phyloP scores from a whole-genome alignment of 2,329 filamentous ascomycete species.

The Aureobasidium sp. region DNA sequence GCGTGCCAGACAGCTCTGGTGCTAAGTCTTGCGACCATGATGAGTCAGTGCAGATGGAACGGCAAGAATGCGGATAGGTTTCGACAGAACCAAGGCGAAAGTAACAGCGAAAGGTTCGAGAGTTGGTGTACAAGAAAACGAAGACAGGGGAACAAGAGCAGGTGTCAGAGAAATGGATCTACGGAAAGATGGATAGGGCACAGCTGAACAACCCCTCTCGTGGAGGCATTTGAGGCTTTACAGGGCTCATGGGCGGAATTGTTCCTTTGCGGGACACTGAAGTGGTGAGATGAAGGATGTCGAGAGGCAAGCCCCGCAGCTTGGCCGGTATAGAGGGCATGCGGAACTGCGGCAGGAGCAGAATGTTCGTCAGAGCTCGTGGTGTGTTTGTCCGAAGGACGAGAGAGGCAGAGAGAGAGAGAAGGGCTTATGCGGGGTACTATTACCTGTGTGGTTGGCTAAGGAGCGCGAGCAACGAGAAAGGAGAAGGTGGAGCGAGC shows the following conservation, averaged over 20 bases:
- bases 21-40: conserved; percentile 4
- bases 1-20: not conserved
- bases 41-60: not conserved
- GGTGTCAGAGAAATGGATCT: not conserved
- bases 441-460: not conserved
- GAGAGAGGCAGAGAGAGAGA: not conserved
- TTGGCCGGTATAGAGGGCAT: not conserved
- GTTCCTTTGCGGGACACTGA: not conserved
- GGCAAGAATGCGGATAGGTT: not conserved
- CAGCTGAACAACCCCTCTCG: not conserved
- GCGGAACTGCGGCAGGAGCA: not conserved
- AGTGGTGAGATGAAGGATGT: not conserved
- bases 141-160: not conserved
- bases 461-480: not conserved
- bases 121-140: not conserved
- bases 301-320: conserved; percentile 3
- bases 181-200: not conserved
- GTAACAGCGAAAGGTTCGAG: not conserved
- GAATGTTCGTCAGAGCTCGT: not conserved
- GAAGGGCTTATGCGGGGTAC: not conserved
- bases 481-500: not conserved
- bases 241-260: not conserved
- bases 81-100: not conserved
- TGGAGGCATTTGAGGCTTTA: not conserved
- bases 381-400: conserved; percentile 4